These are phyloP conservation scores for Fusarium torreyae DNA, from an alignment of 2,329 filamentous ascomycete species.

Conservation along the genomic window DNA sequence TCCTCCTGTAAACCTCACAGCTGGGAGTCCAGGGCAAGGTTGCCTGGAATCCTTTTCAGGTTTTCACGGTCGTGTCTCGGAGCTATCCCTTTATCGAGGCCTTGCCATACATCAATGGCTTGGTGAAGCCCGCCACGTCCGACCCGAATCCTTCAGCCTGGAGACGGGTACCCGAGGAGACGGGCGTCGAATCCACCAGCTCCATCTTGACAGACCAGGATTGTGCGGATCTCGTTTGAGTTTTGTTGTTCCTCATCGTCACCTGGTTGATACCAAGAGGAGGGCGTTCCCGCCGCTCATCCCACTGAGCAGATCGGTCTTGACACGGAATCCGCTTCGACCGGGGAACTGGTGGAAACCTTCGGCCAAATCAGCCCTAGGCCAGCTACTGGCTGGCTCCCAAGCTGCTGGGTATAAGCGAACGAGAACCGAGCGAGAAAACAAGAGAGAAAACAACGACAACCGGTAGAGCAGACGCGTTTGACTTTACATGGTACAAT, in stretches of 20 bases:
- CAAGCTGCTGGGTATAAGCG: slow-evolving; percentile 14
- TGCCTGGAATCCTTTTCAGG: slow-evolving; percentile 13
- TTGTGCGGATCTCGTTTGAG: slow-evolving; percentile 28
- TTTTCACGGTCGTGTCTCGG: slow-evolving; percentile 36
- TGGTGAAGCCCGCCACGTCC: slow-evolving; percentile 32
- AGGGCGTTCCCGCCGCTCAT: slow-evolving; percentile 25
- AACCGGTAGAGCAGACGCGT: slow-evolving; percentile 1
- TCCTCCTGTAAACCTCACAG: slow-evolving; percentile 17
- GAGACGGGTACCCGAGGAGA: slow-evolving; percentile 18
- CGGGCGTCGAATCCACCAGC: slow-evolving; percentile 28
- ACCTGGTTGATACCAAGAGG: slow-evolving; percentile 24
- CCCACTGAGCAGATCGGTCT: slow-evolving; percentile 33
- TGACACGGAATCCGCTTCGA: slow-evolving; percentile 36
- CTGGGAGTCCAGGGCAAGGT: slow-evolving; percentile 3
- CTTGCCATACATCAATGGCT: slow-evolving; percentile 14
- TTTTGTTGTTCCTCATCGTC: slow-evolving; percentile 40
- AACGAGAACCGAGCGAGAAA: slow-evolving; percentile 10
- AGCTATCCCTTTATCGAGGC: slow-evolving; percentile 27
- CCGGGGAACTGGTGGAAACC: slow-evolving; percentile 30
- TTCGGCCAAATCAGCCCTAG: slow-evolving; percentile 36
- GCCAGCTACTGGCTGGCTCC: slow-evolving; percentile 29
- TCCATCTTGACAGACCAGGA: slow-evolving; percentile 35
- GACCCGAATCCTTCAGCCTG: slow-evolving; percentile 38
- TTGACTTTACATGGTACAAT: not conserved
- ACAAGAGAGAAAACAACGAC: slow-evolving; percentile 42